These are phyloP conservation scores for Kazachstania kunashirensis DNA, from an alignment of 805 yeast species.

Conservation along the genomic window DNA sequence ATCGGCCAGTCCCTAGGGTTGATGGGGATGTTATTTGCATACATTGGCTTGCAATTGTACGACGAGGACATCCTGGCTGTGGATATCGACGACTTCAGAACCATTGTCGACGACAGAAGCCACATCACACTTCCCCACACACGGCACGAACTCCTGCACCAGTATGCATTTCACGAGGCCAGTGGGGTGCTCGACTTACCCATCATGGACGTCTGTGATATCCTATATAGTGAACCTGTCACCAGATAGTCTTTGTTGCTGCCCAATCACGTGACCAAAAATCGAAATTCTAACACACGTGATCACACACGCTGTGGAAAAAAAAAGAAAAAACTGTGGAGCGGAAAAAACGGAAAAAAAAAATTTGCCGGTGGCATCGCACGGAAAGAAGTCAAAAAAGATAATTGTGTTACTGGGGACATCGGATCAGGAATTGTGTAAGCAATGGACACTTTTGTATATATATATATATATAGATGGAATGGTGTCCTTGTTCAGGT, in stretches of 20 bases:
- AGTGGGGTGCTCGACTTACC: conserved; percentile 88
- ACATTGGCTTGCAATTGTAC: conserved; percentile 60
- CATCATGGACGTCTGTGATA: conserved; percentile 54
- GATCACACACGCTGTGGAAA: too few relatives aligned
- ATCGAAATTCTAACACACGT: too few relatives aligned
- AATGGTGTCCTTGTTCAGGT: too few relatives aligned
- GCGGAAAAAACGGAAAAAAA: too few relatives aligned
- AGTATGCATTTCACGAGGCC: conserved; percentile 36
- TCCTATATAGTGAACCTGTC: conserved; percentile 41
- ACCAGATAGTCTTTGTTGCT: neutral
- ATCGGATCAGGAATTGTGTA: too few relatives aligned
- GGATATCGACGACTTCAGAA: conserved; percentile 46
- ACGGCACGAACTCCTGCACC: neutral
- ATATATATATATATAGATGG: too few relatives aligned
- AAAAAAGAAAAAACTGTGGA: too few relatives aligned
- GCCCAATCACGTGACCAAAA: too few relatives aligned
- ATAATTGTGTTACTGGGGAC: too few relatives aligned
- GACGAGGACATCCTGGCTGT: conserved; percentile 68
- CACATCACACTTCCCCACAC: conserved; percentile 16
- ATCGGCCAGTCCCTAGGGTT: conserved; percentile 65
- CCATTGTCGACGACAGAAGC: conserved; percentile 61
- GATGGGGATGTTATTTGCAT: conserved; percentile 61
- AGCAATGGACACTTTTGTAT: too few relatives aligned
- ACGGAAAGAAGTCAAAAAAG: too few relatives aligned
- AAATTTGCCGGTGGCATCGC: too few relatives aligned